These are phyloP conservation scores for Xylariaceae sp. DNA, from an alignment of 2,329 filamentous ascomycete species.

Conservation along the genomic window DNA sequence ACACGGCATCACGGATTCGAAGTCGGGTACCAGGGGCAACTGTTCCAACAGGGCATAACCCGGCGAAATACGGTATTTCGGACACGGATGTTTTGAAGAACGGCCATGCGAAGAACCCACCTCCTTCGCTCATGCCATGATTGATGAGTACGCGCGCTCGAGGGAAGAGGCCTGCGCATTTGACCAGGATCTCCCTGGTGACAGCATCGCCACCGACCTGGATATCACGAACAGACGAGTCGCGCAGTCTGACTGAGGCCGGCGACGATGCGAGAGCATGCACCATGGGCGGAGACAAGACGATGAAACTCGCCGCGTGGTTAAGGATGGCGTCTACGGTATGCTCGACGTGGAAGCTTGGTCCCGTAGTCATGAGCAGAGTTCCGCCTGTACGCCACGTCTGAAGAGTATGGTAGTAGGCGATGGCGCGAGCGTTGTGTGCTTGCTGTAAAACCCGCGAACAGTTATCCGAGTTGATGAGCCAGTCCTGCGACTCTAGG, in stretches of 20 bases:
- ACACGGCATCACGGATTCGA: background rate
- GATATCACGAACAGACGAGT: conserved; percentile 1
- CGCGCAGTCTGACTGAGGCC: background rate
- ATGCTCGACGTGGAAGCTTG: conserved; percentile 2
- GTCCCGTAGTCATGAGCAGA: conserved; percentile 8
- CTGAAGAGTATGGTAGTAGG: conserved; percentile 10
- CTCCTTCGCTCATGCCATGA: conserved; percentile 15
- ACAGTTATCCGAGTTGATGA: background rate
- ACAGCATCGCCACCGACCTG: conserved; percentile 15
- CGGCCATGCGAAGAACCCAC: conserved; percentile 13
- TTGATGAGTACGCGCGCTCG: conserved; percentile 11
- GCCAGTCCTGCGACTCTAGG: conserved; percentile 13
- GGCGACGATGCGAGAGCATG: conserved; percentile 7
- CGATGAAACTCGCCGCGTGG: conserved; percentile 8
- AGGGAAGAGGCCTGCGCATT: conserved; percentile 12
- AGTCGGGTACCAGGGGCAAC: conserved; percentile 1
- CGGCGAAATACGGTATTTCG: conserved; percentile 8
- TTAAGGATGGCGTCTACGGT: conserved; percentile 7
- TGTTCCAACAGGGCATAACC: conserved; percentile 4
- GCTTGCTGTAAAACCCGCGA: conserved; percentile 7
- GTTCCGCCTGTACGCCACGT: conserved; percentile 11
- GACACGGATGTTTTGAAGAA: background rate
- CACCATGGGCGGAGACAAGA: conserved; percentile 13
- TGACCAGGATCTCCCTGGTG: conserved; percentile 9
- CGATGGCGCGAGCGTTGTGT: conserved; percentile 13